A percentile compares a stretch with the other conserved stretches of the same genome.
phyloP scores from a whole-genome alignment of 1,284 basidiomycete genomes.

The Sanghuangporus sanghuang region DNA sequence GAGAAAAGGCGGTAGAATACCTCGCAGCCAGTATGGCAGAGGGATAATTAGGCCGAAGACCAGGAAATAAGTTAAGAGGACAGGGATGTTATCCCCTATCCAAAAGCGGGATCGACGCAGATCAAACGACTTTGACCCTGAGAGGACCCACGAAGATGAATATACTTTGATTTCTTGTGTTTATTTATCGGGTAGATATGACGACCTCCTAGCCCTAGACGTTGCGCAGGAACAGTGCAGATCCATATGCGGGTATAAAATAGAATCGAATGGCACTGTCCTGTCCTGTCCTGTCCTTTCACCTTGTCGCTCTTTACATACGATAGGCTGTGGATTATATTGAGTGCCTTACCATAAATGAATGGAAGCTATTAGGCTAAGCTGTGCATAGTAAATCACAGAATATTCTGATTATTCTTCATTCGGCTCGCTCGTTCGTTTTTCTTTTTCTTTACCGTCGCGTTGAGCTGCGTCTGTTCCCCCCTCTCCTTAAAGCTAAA shows the following conservation, averaged over 20 bases:
- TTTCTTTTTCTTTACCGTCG: neutral
- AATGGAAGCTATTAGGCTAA: neutral
- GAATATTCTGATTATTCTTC: neutral
- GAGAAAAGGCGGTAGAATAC: too few relatives aligned
- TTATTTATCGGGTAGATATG: slow-evolving; percentile 3
- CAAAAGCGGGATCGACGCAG: neutral
- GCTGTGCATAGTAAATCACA: neutral
- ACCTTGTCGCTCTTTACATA: neutral
- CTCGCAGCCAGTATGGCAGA: neutral
- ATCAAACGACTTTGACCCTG: neutral
- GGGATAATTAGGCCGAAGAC: neutral
- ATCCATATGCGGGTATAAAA: too few relatives aligned
- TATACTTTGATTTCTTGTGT: too few relatives aligned
- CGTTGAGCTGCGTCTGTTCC: neutral
- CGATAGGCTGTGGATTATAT: too few relatives aligned
- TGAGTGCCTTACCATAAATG: neutral
- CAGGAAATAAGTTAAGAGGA: neutral
- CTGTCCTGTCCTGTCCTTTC: too few relatives aligned
- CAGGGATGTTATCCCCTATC: too few relatives aligned
- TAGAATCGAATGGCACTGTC: too few relatives aligned
- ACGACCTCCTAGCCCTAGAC: too few relatives aligned
- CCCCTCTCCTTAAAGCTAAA: slow-evolving; percentile 5
- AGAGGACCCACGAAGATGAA: neutral
- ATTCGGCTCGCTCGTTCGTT: neutral
- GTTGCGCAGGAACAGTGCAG: neutral